Percentiles rank a stretch among this genome's conserved stretches.
phyloP scores from a whole-genome alignment of 2,329 filamentous ascomycete genomes.

The Emmonsiellopsis sp. region DNA sequence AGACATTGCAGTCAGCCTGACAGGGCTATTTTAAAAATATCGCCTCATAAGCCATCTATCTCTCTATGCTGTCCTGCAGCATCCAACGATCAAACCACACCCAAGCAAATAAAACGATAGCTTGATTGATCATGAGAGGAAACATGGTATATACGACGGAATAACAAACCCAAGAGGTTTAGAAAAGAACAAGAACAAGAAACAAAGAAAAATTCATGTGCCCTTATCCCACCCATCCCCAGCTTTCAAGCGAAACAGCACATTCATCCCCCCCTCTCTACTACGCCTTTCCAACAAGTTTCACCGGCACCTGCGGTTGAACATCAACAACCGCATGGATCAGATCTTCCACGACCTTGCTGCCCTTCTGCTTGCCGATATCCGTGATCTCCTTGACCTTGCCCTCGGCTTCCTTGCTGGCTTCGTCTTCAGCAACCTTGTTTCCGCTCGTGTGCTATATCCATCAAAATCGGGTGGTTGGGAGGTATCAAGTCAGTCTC shows the following conservation, averaged over 20 bases:
- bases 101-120: too few species aligned
- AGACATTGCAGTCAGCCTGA: too few species aligned
- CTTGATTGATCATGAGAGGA: too few species aligned
- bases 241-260: neutral
- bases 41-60: too few species aligned
- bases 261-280: neutral
- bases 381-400: constrained; percentile 76
- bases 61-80: too few species aligned
- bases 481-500: neutral
- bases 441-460: constrained; percentile 83
- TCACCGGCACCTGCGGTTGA: constrained; percentile 58
- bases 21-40: too few species aligned
- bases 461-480: neutral
- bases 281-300: constrained; percentile 29
- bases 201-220: neutral
- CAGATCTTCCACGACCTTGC: constrained; percentile 72
- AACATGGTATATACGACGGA: too few species aligned
- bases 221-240: neutral
- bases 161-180: neutral
- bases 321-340: constrained; percentile 78
- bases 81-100: too few species aligned
- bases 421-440: constrained; percentile 69
- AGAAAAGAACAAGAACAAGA: neutral
- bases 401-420: constrained; percentile 68
- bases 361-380: constrained; percentile 69